Percentiles rank a stretch among this genome's conserved stretches.
phyloP scores from a whole-genome alignment of 257 asterid genomes.

The Ligustrum vulgare region DNA sequence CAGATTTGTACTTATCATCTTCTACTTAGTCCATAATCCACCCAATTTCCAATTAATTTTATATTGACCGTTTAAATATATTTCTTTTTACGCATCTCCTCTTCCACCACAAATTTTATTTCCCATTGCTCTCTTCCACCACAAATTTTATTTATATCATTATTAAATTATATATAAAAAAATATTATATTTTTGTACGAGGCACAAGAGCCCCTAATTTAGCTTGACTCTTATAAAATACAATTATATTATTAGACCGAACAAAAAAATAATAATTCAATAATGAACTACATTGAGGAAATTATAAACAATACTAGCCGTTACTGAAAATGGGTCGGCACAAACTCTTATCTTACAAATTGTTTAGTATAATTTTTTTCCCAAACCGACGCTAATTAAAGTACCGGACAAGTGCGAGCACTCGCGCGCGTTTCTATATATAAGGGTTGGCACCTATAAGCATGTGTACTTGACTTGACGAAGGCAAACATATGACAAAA shows the following conservation, averaged over 20 bases:
- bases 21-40: background rate
- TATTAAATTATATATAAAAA: background rate
- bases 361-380: too few relatives aligned
- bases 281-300: too few relatives aligned
- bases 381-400: too few relatives aligned
- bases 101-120: background rate
- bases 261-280: too few relatives aligned
- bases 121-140: background rate
- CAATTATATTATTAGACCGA: background rate
- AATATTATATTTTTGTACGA: background rate
- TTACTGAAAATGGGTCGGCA: too few relatives aligned
- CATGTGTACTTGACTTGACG: background rate
- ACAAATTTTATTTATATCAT: background rate
- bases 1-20: background rate
- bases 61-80: background rate
- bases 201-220: background rate
- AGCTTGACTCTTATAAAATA: background rate
- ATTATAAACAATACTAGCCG: too few relatives aligned
- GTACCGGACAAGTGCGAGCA: too few relatives aligned
- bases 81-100: background rate
- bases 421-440: too few relatives aligned
- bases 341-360: too few relatives aligned
- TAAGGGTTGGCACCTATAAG: background rate
- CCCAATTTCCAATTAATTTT: background rate
- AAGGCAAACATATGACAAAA: constrained; percentile 39